A percentile compares a stretch with the other conserved stretches of the same genome.
phyloP scores from a whole-genome alignment of 176 grass and related monocot species.

The Dendrocalamus sinicus region DNA sequence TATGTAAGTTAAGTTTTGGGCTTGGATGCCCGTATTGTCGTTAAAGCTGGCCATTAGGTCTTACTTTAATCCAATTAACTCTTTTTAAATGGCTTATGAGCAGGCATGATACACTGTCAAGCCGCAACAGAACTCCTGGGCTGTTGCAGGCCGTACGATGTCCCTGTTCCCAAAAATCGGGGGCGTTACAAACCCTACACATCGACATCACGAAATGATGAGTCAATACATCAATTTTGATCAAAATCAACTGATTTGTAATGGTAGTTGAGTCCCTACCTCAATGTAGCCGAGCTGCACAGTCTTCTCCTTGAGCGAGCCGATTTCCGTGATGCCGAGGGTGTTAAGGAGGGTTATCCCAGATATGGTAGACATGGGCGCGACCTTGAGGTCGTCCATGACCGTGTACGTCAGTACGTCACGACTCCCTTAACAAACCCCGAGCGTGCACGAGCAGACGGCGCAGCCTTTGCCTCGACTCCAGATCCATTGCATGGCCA shows the following conservation, averaged over 20 bases:
- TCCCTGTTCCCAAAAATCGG: no score
- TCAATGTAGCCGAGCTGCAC: slow-evolving; percentile 34
- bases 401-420: slow-evolving; percentile 46
- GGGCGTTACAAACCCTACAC: slow-evolving; percentile 52
- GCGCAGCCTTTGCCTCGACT: no score
- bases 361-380: slow-evolving; percentile 51
- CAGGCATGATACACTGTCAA: no score
- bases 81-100: no score
- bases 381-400: slow-evolving; percentile 54
- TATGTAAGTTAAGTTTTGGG: no score
- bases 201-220: background rate
- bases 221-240: background rate
- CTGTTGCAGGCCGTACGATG: no score
- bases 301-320: slow-evolving; percentile 35
- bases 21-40: no score
- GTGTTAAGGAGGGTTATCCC: slow-evolving; percentile 43
- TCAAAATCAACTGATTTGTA: background rate
- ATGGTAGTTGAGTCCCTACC: background rate
- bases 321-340: slow-evolving; percentile 30
- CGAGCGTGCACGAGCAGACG: no score
- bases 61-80: no score
- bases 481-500: no score
- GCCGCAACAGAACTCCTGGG: no score
- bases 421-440: background rate
- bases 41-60: no score